phyloP scores from a whole-genome alignment of 768 basidiomycete genomes.

The Sarcodon aspratus region DNA sequence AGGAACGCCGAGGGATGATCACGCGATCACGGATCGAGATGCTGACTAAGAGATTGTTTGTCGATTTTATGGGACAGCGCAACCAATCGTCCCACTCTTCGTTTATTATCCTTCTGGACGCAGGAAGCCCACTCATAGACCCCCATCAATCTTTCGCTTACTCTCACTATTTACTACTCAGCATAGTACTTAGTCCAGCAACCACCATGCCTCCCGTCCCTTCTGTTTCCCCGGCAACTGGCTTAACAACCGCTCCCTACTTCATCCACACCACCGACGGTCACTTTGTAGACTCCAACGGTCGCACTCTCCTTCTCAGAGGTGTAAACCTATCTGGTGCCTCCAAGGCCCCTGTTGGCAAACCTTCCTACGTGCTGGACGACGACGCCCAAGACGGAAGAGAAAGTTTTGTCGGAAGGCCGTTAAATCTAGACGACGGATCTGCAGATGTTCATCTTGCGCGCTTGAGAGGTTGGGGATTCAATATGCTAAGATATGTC shows the following conservation, averaged over 20 bases:
- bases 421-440: conserved; percentile 77
- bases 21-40: no score
- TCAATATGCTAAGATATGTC: conserved; percentile 73
- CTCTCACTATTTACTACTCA: no score
- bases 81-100: conserved; percentile 1
- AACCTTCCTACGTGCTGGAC: conserved; percentile 56
- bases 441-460: conserved; percentile 78
- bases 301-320: conserved; percentile 72
- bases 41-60: neutral
- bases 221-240: conserved; percentile 46
- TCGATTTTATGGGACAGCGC: neutral
- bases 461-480: conserved; percentile 88
- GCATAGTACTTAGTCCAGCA: no score
- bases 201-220: conserved; percentile 42
- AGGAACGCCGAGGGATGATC: no score
- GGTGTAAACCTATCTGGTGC: conserved; percentile 94
- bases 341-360: conserved; percentile 69
- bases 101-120: neutral
- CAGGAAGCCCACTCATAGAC: neutral
- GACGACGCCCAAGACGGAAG: conserved; percentile 60
- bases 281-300: conserved; percentile 63
- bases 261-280: conserved; percentile 58
- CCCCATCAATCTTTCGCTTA: neutral
- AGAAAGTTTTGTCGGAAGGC: conserved; percentile 62
- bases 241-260: conserved; percentile 29